Base-by-base conservation (phyloP, 2,329 filamentous ascomycete genomes). In the Aspergillus novoparasiticus region DNA sequence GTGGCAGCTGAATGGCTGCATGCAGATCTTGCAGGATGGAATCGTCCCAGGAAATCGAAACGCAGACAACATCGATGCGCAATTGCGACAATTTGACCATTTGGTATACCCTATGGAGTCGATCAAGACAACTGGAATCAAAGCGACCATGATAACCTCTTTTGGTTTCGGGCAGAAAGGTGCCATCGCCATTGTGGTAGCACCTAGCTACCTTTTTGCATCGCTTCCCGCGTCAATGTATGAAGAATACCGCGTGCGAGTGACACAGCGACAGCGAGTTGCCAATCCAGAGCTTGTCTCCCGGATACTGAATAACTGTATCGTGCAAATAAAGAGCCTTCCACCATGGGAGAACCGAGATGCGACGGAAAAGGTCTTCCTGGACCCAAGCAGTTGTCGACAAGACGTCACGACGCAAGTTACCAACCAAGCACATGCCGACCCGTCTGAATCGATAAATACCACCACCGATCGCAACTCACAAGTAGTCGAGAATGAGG, bases 1-100 rank as follows among this genome's bases (percentile, higher is more conserved):
- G 41, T 98, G 94, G 93, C 97, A 97, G 93, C 88, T 98, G 86
- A 98, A 98, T 83, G 94, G 94, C 69, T 94, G 92, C 78, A 84
- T 98, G 76, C 94, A 98, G 79, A 92, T 97, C 54, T 87, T 98
- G 71, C 95, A 97, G 85, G 89, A 87, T 48, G 93, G 93, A 73
- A 84, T 98, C 50, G 93, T 98, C 14, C 94, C 94, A 14, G 94
- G 94, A 63, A 98, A 98, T 83, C 90, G 93, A 72, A 98, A 98
- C 72, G 94, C 94, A 59, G 94, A 98, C 84, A 98, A 98, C 69
- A 88, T 98, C 60, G 94, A 98, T 32, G 32, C 34, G 1, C 54
- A 68, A 11, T 67, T 80, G 3, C 62, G 68, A 46, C 60, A 68
- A 19, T 74, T 66, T 57, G 66, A 74, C 21, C 69, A 76, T 36